Evolutionary conservation across 148 eudicot species (phyloP).

Genomic region (Chenopodium quinoa): DNA sequence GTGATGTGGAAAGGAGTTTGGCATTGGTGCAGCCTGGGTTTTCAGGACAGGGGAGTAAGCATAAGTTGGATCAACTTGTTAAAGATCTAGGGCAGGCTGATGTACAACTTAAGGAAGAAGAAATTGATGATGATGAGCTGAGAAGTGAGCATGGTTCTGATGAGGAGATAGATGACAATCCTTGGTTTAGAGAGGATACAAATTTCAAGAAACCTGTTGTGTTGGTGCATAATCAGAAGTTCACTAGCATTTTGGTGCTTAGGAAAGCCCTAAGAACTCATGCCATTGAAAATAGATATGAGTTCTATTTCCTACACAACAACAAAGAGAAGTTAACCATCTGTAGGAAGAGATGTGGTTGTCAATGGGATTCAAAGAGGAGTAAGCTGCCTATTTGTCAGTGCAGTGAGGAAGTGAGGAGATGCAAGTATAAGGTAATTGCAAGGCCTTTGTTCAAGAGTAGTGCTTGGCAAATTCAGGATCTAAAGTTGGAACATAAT

Average conservation of each 20-base stretch:
- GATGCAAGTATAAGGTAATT: background rate
- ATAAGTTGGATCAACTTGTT: too few species aligned
- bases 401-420: background rate
- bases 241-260: too few species aligned
- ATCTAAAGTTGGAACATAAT: background rate
- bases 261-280: background rate
- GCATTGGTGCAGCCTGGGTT: too few species aligned
- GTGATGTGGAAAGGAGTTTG: too few species aligned
- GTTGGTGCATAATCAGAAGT: too few species aligned
- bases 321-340: background rate
- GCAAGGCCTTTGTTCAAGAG: background rate
- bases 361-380: background rate
- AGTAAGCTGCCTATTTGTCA: accelerated
- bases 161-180: too few species aligned
- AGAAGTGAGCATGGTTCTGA: background rate
- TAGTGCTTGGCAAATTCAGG: background rate
- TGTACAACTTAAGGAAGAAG: too few species aligned
- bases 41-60: too few species aligned
- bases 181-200: too few species aligned
- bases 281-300: background rate
- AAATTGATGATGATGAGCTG: background rate
- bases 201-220: too few species aligned
- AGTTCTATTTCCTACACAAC: background rate
- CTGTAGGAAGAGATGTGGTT: background rate
- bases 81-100: too few species aligned